Conservation (phyloP, 2,329 filamentous ascomycete genomes). For the Emericellopsis cladophorae region DNA sequence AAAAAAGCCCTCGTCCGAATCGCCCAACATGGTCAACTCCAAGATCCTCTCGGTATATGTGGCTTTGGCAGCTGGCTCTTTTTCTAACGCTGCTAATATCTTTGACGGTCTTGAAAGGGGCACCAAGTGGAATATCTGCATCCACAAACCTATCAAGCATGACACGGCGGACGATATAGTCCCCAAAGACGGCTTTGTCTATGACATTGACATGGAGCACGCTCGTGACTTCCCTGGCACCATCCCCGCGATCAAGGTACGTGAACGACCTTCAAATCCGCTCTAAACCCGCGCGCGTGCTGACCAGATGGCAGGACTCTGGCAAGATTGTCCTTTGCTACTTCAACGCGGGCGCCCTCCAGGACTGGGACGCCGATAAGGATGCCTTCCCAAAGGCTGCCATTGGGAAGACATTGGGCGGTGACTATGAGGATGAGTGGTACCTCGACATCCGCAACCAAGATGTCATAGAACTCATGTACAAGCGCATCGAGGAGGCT, state of each 20-base stretch:
- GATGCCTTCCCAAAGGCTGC: slow-evolving; percentile 10
- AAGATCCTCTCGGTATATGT: neutral
- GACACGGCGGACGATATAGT: slow-evolving; percentile 10
- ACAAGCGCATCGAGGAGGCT: slow-evolving; percentile 14
- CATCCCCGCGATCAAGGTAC: slow-evolving; percentile 15
- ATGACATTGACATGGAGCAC: slow-evolving; percentile 17
- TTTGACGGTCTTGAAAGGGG: slow-evolving; percentile 13
- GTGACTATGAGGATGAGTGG: slow-evolving; percentile 13
- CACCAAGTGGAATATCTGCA: slow-evolving; percentile 15
- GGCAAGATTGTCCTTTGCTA: slow-evolving; percentile 20
- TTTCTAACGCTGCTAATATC: neutral
- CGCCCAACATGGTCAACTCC: neutral
- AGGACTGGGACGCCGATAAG: slow-evolving; percentile 14
- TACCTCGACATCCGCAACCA: slow-evolving; percentile 15
- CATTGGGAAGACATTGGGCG: slow-evolving; percentile 8
- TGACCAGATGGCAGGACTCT: slow-evolving; percentile 5
- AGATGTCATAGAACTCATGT: slow-evolving; percentile 15
- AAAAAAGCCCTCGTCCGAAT: no score
- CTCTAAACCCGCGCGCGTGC: neutral
- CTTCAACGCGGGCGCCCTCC: slow-evolving; percentile 18
- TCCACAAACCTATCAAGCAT: slow-evolving; percentile 16
- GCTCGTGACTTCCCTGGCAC: slow-evolving; percentile 11
- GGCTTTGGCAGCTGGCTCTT: neutral
- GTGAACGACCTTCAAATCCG: neutral
- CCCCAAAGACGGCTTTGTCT: slow-evolving; percentile 13